Percentiles rank a stretch among this genome's conserved stretches.
Conservation (phyloP, 1,139 yeast species). For the Yamadazyma pseudoaaseri region DNA sequence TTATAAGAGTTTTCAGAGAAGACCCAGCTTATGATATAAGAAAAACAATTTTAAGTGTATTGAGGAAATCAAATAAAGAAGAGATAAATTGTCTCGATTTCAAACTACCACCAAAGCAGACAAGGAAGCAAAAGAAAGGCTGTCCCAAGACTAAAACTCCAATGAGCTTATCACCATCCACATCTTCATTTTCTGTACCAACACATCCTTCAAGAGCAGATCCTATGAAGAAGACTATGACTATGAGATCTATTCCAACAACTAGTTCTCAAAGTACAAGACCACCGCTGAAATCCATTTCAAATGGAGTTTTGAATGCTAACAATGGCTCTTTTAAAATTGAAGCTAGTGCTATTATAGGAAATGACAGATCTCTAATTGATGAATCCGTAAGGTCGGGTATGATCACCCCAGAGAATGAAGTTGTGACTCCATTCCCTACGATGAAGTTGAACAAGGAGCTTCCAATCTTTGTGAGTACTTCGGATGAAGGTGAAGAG, state of each 20-base stretch:
- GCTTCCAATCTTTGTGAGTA: slow-evolving; percentile 14
- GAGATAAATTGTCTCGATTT: slow-evolving; percentile 1
- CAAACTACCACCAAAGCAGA: not conserved
- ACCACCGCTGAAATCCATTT: slow-evolving; percentile 14
- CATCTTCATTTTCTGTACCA: slow-evolving; percentile 10
- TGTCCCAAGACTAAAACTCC: not conserved
- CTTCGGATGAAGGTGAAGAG: too few relatives aligned
- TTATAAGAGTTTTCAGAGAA: slow-evolving; percentile 74
- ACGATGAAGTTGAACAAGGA: not conserved
- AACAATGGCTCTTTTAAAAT: slow-evolving; percentile 12
- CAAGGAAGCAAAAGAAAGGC: not conserved
- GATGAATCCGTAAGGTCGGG: slow-evolving; percentile 5
- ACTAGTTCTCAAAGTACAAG: slow-evolving; percentile 3
- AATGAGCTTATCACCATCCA: slow-evolving; percentile 8
- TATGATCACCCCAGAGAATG: slow-evolving; percentile 15
- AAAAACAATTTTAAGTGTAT: slow-evolving; percentile 18
- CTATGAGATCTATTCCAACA: slow-evolving; percentile 2
- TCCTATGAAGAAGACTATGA: slow-evolving; percentile 1
- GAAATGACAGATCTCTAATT: not conserved
- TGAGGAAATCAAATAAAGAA: slow-evolving; percentile 11
- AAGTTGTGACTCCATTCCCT: slow-evolving; percentile 13
- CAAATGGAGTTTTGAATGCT: slow-evolving; percentile 12
- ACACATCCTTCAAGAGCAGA: slow-evolving; percentile 3
- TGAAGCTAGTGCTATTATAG: slow-evolving; percentile 2
- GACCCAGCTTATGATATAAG: slow-evolving; percentile 58